These are phyloP conservation scores for Saccharomycopsis hybrid DNA, from an alignment of 1,139 yeast genomes.

Conservation along the genomic window DNA sequence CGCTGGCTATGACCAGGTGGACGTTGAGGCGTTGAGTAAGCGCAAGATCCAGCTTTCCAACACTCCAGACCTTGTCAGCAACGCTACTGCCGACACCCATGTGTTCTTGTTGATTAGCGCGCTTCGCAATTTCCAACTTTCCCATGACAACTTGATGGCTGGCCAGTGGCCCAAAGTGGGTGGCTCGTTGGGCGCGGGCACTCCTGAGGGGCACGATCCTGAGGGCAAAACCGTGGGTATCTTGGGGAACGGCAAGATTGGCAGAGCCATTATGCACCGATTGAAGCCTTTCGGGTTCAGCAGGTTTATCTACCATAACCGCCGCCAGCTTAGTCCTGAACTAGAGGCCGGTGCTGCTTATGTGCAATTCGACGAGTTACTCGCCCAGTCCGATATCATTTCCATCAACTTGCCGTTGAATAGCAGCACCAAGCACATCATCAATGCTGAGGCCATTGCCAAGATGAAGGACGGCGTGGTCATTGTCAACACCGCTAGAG, in stretches of 20 bases:
- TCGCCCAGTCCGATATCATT: constrained; percentile 49
- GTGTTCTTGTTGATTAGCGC: constrained; percentile 59
- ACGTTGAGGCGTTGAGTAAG: constrained; percentile 35
- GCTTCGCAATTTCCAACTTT: constrained; percentile 53
- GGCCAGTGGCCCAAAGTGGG: constrained; percentile 52
- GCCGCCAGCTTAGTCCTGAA: constrained; percentile 46
- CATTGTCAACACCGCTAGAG: constrained; percentile 56
- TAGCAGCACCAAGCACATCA: constrained; percentile 48
- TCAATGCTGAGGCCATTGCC: constrained; percentile 43
- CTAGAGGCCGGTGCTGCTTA: constrained; percentile 51
- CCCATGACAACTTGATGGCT: constrained; percentile 40
- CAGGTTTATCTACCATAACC: constrained; percentile 54
- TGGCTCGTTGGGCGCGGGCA: constrained; percentile 34
- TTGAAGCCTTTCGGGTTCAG: constrained; percentile 59
- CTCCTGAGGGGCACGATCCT: constrained; percentile 54
- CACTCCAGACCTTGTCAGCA: constrained; percentile 66
- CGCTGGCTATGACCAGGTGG: constrained; percentile 90
- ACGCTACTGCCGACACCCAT: constrained; percentile 80
- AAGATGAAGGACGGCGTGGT: constrained; percentile 28
- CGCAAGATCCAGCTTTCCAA: constrained; percentile 64
- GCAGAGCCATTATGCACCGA: constrained; percentile 58
- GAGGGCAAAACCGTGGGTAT: constrained; percentile 58
- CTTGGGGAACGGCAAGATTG: constrained; percentile 75
- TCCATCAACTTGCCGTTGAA: constrained; percentile 60
- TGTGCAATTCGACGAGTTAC: constrained; percentile 51